Conservation (phyloP, 176 grass and related monocot species). For the Bothriochloa decipiens region DNA sequence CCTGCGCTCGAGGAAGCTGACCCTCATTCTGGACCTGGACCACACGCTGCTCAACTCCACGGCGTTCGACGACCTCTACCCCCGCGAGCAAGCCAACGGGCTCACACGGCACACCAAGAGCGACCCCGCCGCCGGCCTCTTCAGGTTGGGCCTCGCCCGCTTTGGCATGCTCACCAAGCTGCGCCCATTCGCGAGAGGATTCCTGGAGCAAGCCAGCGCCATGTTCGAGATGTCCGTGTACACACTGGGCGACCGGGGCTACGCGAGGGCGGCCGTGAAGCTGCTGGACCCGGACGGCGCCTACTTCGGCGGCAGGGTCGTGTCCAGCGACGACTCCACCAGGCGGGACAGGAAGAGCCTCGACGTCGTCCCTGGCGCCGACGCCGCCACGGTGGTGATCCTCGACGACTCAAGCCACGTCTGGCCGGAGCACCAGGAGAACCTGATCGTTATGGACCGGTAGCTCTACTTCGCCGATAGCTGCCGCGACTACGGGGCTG, state of each 20-base stretch:
- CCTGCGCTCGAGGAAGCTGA: conserved; percentile 53
- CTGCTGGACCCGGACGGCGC: conserved; percentile 64
- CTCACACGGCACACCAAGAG: neutral
- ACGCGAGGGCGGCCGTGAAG: conserved; percentile 55
- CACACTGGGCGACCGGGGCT: conserved; percentile 3
- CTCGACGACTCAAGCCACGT: conserved; percentile 60
- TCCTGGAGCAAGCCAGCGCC: no score
- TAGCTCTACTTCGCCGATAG: conserved; percentile 64
- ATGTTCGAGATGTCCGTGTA: no score
- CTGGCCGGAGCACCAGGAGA: conserved; percentile 61
- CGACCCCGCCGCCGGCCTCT: neutral
- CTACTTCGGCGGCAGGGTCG: conserved; percentile 60
- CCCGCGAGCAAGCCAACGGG: conserved; percentile 36
- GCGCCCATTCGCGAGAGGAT: no score
- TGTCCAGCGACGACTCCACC: conserved; percentile 54
- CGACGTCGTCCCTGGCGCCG: conserved; percentile 59
- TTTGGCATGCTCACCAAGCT: no score
- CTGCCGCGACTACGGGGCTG: conserved; percentile 10
- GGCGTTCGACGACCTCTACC: conserved; percentile 38
- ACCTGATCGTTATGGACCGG: conserved; percentile 63
- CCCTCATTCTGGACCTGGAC: conserved; percentile 65
- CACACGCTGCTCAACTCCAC: conserved; percentile 67
- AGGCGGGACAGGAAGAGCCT: conserved; percentile 54
- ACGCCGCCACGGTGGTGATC: conserved; percentile 51
- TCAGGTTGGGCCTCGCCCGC: neutral